A percentile compares a stretch with the other conserved stretches of the same genome.
Evolutionary conservation across 2,329 filamentous ascomycete species (phyloP).

Genomic region (Neofusicoccum laricinum): DNA sequence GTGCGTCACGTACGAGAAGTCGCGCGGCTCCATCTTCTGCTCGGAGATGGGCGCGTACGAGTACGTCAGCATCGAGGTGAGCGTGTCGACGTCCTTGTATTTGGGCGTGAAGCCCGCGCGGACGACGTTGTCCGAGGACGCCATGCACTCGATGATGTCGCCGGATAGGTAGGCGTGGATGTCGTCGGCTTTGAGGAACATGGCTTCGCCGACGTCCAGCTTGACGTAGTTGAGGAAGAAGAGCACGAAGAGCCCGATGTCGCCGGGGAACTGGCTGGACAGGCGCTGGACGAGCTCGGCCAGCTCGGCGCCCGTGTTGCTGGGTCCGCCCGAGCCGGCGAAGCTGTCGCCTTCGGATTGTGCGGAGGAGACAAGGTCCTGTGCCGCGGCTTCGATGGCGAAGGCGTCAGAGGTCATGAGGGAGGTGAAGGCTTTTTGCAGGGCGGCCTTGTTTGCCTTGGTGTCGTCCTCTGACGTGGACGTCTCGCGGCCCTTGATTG

Average conservation of each 20-base stretch:
- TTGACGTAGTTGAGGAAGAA: constrained; percentile 98
- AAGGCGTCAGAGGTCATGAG: constrained; percentile 76
- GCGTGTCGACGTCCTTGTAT: constrained; percentile 90
- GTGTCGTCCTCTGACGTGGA: constrained; percentile 47
- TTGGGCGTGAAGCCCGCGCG: constrained; percentile 97
- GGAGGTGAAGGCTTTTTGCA: constrained; percentile 71
- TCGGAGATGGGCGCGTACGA: constrained; percentile 90
- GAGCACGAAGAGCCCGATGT: constrained; percentile 90
- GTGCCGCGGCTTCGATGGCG: constrained; percentile 59
- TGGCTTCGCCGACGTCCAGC: constrained; percentile 82
- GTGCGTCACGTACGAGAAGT: constrained; percentile 82
- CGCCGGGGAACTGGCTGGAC: constrained; percentile 78
- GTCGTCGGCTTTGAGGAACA: constrained; percentile 94
- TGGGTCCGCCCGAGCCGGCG: constrained; percentile 58
- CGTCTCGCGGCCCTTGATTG: constrained; percentile 52
- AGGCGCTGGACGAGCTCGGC: constrained; percentile 74
- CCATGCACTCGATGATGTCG: constrained; percentile 99
- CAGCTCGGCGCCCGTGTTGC: constrained; percentile 65
- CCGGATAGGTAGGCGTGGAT: constrained; percentile 93
- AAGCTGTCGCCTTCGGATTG: constrained; percentile 64
- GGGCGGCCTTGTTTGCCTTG: constrained; percentile 67
- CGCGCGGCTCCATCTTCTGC: constrained; percentile 84
- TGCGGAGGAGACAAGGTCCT: constrained; percentile 69
- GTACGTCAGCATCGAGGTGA: constrained; percentile 92
- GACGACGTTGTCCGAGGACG: constrained; percentile 96